Evolutionary conservation across 2,329 filamentous ascomycete genomes (phyloP).

Genomic region (Fusarium gaditjirri): DNA sequence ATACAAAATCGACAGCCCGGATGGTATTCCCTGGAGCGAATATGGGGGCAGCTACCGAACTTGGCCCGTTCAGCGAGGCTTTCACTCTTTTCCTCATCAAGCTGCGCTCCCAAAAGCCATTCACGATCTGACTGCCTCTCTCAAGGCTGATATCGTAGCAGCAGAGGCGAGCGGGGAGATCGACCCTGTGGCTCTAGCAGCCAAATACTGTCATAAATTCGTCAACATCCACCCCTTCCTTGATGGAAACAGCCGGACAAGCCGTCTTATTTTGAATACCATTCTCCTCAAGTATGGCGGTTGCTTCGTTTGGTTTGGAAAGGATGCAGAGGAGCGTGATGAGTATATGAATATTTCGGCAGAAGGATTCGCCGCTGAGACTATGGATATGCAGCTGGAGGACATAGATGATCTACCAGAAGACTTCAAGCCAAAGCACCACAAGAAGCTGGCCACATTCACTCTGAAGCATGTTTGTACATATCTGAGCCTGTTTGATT

Average conservation of each 20-base stretch:
- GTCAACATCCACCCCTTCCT: conserved; percentile 51
- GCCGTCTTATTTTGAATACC: conserved; percentile 47
- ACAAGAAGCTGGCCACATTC: not conserved
- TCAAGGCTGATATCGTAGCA: conserved; percentile 34
- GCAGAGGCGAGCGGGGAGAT: not conserved
- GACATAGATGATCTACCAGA: not conserved
- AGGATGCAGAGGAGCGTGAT: rapidly evolving
- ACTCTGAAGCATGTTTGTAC: not conserved
- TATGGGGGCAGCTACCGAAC: not conserved
- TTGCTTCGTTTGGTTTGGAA: not conserved
- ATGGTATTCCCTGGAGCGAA: rapidly evolving
- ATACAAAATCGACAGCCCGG: rapidly evolving
- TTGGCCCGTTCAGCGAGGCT: not conserved
- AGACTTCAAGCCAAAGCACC: not conserved
- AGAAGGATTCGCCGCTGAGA: not conserved
- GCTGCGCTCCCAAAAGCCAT: conserved; percentile 15
- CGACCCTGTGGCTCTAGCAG: conserved; percentile 44
- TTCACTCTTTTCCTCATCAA: not conserved
- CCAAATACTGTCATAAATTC: conserved; percentile 45
- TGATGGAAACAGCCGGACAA: conserved; percentile 50
- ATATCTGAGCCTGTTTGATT: too few relatives aligned
- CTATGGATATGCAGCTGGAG: not conserved
- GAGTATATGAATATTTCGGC: rapidly evolving
- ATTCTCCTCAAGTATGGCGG: conserved; percentile 43
- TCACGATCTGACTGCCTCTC: conserved; percentile 15